These are phyloP conservation scores for Erodium texanum DNA, from an alignment of 441 rosid genomes.

Conservation along the genomic window DNA sequence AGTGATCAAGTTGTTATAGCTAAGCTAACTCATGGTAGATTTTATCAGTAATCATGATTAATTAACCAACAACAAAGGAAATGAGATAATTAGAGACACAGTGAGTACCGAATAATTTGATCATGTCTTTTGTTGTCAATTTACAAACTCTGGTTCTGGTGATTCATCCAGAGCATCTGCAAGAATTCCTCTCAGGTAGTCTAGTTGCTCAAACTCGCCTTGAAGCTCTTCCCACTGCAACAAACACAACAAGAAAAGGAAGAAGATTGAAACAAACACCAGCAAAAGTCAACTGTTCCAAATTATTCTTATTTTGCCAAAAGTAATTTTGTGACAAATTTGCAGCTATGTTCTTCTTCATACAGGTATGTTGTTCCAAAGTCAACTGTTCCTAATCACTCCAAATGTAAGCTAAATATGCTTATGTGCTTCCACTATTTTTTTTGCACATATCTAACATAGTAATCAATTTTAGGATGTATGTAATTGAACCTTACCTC, in stretches of 20 bases:
- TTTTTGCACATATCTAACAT: not conserved
- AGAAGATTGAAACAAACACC: not conserved
- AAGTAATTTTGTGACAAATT: too few species aligned
- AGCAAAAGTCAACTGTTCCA: not conserved
- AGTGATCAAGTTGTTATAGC: too few species aligned
- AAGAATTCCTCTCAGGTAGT: constrained; percentile 61
- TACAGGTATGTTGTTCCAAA: too few species aligned
- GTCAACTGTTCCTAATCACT: too few species aligned
- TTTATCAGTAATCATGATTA: too few species aligned
- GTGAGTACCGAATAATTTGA: too few species aligned
- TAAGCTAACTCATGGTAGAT: too few species aligned
- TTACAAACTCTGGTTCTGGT: not conserved
- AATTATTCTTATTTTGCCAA: too few species aligned
- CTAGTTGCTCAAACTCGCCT: constrained; percentile 70
- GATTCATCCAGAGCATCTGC: constrained; percentile 33
- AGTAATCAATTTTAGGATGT: not conserved
- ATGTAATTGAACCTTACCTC: constrained; percentile 41
- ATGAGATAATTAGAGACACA: too few species aligned
- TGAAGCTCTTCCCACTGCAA: constrained; percentile 77
- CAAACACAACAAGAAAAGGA: too few species aligned
- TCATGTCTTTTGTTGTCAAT: not conserved
- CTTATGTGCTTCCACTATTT: not conserved
- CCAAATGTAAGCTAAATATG: not conserved
- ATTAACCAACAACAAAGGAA: too few species aligned
- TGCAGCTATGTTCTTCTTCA: too few species aligned